phyloP scores from a whole-genome alignment of 2,329 filamentous ascomycete genomes.

The Trichoderma hamatum region DNA sequence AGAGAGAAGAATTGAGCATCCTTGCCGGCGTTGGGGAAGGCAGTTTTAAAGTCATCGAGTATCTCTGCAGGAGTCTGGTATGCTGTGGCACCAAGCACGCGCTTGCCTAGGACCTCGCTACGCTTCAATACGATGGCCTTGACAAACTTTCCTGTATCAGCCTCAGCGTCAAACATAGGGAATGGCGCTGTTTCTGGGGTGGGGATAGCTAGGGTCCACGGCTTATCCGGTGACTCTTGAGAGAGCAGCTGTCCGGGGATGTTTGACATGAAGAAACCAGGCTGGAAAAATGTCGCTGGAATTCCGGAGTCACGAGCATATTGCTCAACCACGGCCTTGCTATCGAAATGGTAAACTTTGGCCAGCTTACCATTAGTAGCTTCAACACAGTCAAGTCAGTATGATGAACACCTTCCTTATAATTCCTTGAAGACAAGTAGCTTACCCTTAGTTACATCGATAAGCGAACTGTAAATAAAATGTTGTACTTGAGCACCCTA shows the following conservation, averaged over 20 bases:
- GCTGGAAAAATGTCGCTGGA: not conserved
- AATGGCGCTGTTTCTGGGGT: not conserved
- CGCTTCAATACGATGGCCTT: conserved; percentile 1
- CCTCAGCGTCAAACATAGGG: conserved; percentile 2
- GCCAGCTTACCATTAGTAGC: not conserved
- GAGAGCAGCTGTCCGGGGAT: conserved; percentile 3
- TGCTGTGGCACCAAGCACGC: not conserved
- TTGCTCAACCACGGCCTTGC: conserved; percentile 6
- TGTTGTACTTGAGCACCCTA: too few relatives aligned
- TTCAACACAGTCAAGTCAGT: too few relatives aligned
- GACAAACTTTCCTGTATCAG: not conserved
- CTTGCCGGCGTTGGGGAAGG: conserved; percentile 1
- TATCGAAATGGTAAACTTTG: conserved; percentile 9
- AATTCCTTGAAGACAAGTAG: too few relatives aligned
- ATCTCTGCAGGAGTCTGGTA: not conserved
- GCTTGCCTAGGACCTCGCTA: not conserved
- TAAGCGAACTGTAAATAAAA: too few relatives aligned
- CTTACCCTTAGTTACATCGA: too few relatives aligned
- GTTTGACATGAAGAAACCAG: conserved; percentile 5
- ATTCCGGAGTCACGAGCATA: not conserved
- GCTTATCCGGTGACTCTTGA: conserved; percentile 2
- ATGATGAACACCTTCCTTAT: too few relatives aligned
- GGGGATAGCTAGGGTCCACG: not conserved
- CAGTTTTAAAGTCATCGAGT: not conserved
- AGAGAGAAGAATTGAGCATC: conserved; percentile 3